phyloP scores from a whole-genome alignment of 2,329 filamentous ascomycete species.

The Fusarium irregulare region DNA sequence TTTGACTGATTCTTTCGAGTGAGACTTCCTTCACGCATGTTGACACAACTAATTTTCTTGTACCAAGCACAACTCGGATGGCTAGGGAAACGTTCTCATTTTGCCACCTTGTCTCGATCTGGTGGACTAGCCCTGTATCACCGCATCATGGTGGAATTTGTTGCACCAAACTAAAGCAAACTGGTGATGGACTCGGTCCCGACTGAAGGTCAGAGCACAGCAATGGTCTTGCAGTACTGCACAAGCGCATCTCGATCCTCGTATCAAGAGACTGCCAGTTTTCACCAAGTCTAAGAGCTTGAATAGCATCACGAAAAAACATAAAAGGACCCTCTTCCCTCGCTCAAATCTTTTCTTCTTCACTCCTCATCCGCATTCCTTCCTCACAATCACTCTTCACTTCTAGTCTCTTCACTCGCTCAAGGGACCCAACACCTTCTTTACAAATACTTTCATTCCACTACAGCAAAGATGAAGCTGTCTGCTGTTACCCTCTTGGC shows the following conservation, averaged over 20 bases:
- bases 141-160: not conserved
- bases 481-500: slow-evolving; percentile 12
- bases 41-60: too few relatives aligned
- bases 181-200: too few relatives aligned
- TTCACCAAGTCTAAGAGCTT: not conserved
- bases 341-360: not conserved
- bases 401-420: slow-evolving; percentile 4
- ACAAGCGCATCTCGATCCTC: not conserved
- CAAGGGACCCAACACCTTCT: not conserved
- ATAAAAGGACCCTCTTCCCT: not conserved
- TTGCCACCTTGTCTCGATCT: too few relatives aligned
- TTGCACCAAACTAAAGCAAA: not conserved
- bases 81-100: too few relatives aligned
- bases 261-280: too few relatives aligned
- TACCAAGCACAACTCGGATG: not conserved
- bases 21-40: too few relatives aligned
- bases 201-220: too few relatives aligned
- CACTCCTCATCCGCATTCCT: not conserved
- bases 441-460: not conserved
- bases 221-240: not conserved
- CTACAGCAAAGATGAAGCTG: slow-evolving; percentile 18
- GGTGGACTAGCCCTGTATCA: not conserved
- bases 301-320: not conserved
- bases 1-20: not conserved
- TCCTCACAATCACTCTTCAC: not conserved